Evolutionary conservation across 352 stramenopile genomes (phyloP).

Genomic region (Phytopythium montanum): DNA sequence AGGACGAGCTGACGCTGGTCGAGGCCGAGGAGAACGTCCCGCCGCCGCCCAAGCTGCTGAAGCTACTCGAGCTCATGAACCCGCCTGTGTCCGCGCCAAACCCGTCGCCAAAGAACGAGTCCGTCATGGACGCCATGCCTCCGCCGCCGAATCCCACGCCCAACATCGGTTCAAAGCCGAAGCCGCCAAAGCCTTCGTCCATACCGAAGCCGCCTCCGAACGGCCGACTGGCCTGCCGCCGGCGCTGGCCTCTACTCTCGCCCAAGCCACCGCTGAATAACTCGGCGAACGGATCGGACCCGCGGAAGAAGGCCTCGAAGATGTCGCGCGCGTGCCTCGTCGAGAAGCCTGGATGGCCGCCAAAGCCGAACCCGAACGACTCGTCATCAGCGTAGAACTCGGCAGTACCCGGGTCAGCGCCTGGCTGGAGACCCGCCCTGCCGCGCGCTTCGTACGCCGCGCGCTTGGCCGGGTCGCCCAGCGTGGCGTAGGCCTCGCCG

Average conservation of each 20-base stretch:
- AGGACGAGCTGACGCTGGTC: slow-evolving; percentile 59
- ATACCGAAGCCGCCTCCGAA: slow-evolving; percentile 12
- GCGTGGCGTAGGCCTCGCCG: slow-evolving; percentile 86
- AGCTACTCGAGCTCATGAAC: slow-evolving; percentile 8
- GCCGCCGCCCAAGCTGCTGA: slow-evolving; percentile 13
- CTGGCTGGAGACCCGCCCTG: slow-evolving; percentile 23
- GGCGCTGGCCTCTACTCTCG: background rate
- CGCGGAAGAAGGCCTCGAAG: slow-evolving; percentile 71
- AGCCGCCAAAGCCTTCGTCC: slow-evolving; percentile 13
- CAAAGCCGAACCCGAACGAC: slow-evolving; percentile 21
- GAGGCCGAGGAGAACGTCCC: slow-evolving; percentile 41
- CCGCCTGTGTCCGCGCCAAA: slow-evolving; percentile 12
- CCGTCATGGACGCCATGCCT: slow-evolving; percentile 31
- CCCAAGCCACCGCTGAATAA: slow-evolving; percentile 31
- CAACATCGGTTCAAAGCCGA: slow-evolving; percentile 27
- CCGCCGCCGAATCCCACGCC: slow-evolving; percentile 23
- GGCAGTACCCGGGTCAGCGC: background rate
- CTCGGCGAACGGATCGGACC: slow-evolving; percentile 48
- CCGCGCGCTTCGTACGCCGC: slow-evolving; percentile 48
- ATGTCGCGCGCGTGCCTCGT: slow-evolving; percentile 59
- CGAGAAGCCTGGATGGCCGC: slow-evolving; percentile 29
- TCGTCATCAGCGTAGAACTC: background rate
- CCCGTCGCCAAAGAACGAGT: slow-evolving; percentile 43
- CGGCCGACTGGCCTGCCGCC: slow-evolving; percentile 7
- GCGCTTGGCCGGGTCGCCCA: slow-evolving; percentile 72